These are phyloP conservation scores for Cyanodermella asteris DNA, from an alignment of 2,329 filamentous ascomycete species.

Conservation along the genomic window DNA sequence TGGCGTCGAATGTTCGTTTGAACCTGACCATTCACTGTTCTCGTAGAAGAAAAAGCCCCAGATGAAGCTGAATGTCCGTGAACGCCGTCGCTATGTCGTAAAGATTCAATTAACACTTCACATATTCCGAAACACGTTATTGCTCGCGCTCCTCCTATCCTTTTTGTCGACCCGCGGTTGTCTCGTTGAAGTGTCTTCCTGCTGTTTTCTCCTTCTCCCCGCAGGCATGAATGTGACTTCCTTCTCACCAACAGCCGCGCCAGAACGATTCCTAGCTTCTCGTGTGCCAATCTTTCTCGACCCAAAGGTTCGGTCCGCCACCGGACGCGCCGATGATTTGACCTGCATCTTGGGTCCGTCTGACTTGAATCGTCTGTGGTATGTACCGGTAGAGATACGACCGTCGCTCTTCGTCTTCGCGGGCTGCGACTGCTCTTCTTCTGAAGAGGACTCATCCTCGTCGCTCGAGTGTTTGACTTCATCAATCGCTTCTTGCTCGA, in stretches of 20 bases:
- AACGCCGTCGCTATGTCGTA: no score
- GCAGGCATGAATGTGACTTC: constrained; percentile 39
- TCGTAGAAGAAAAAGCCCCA: no score
- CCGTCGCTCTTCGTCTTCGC: constrained; percentile 14
- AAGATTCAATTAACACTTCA: no score
- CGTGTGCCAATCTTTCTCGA: constrained; percentile 23
- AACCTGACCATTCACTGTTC: no score
- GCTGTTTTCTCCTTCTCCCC: constrained; percentile 16
- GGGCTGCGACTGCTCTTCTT: constrained; percentile 13
- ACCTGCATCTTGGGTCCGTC: constrained; percentile 33
- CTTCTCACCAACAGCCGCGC: constrained; percentile 24
- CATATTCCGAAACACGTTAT: constrained; percentile 26
- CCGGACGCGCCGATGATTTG: constrained; percentile 26
- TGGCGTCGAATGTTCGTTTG: no score
- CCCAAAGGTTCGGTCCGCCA: constrained; percentile 34
- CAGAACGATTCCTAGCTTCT: constrained; percentile 13
- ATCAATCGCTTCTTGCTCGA: constrained; percentile 38
- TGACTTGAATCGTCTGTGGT: constrained; percentile 30
- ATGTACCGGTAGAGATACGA: constrained; percentile 31
- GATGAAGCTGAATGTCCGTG: no score
- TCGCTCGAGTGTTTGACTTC: constrained; percentile 11
- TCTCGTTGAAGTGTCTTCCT: constrained; percentile 7
- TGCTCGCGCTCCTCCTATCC: constrained; percentile 26
- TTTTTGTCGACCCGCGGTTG: constrained; percentile 13
- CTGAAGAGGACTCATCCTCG: constrained; percentile 20